Evolutionary conservation across 2,329 filamentous ascomycete genomes (phyloP), one percentile per base, ranked within the genome.

Genomic region (Colletotrichum lupini): DNA sequence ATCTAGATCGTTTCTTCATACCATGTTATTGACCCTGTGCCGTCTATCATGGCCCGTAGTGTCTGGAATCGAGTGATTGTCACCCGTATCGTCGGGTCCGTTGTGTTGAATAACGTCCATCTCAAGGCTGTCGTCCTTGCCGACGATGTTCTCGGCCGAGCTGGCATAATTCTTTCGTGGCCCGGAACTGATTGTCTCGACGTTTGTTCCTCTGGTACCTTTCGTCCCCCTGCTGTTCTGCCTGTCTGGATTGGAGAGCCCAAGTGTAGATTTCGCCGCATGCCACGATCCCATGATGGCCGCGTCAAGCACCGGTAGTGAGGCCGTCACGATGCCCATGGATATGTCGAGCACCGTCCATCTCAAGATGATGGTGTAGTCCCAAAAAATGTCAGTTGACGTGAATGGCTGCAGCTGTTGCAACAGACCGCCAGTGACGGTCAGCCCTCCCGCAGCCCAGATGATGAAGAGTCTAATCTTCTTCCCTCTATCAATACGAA

Each of bases 341-440:
- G 77, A 76, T 0, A 81, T 74, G 26, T 81, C 79, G 16, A 80
- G 58, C 7, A 77, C 62, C 4, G 74, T 76, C 80, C 80, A 81
- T 7, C 74, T 58, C n/a, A 76, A 58, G 9, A 79, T 74, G 5
- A 66, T 7, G 9, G 76, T 75, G 46, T 78, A 79, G 7, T 76
- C 76, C 67, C 69, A 76, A 60, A 58, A 70, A 4, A 65, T 67
- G 49, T 66, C 64, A 56, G 73, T 64, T 30, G 64, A 52, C 8
- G 73, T 57, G 1, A 24, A 69, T 19, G 62, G 46, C 46, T 70
- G n/a, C 0, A 77, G 68, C 35, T 78, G 77, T 59, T 79, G 75
- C n/a, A 81, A 67, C 1, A 81, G 73, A 19, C 71, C 76, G 8
- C 77, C 79, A 19, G 80, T 67, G 62, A 76, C 77, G 8, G 79